These are phyloP conservation scores for Aureobasidium melanogenum DNA, from an alignment of 2,329 filamentous ascomycete species.

Conservation along the genomic window DNA sequence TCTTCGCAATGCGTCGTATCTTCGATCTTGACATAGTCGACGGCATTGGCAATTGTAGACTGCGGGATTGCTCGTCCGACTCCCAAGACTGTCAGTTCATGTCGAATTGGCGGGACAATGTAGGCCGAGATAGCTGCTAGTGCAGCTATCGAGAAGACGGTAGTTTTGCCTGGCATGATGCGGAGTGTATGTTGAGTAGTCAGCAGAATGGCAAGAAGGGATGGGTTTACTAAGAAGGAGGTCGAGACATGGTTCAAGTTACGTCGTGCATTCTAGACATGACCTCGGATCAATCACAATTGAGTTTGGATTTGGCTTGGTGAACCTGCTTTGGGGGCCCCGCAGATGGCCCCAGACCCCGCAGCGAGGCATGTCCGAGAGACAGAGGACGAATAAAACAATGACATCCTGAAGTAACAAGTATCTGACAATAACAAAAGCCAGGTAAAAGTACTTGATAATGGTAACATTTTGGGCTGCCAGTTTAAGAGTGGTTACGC, in stretches of 20 bases:
- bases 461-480: too few species aligned
- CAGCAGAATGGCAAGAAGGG: not conserved
- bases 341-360: too few species aligned
- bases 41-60: not conserved
- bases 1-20: conserved; percentile 52
- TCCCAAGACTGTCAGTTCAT: not conserved
- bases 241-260: not conserved
- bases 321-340: too few species aligned
- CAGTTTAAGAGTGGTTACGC: too few species aligned
- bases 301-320: too few species aligned
- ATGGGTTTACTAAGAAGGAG: not conserved
- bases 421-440: too few species aligned
- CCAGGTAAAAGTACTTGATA: too few species aligned
- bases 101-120: not conserved
- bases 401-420: too few species aligned
- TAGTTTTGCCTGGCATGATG: not conserved
- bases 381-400: too few species aligned
- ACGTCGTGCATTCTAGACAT: not conserved
- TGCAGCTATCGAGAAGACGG: not conserved
- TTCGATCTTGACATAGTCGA: conserved; percentile 26
- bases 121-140: not conserved
- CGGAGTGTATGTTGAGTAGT: not conserved
- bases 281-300: not conserved
- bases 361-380: too few species aligned
- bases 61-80: not conserved